Percentiles rank a stretch among this genome's conserved stretches.
phyloP scores from a whole-genome alignment of 2,329 filamentous ascomycete genomes.

The Graphilbum ipis-grandicollis region DNA sequence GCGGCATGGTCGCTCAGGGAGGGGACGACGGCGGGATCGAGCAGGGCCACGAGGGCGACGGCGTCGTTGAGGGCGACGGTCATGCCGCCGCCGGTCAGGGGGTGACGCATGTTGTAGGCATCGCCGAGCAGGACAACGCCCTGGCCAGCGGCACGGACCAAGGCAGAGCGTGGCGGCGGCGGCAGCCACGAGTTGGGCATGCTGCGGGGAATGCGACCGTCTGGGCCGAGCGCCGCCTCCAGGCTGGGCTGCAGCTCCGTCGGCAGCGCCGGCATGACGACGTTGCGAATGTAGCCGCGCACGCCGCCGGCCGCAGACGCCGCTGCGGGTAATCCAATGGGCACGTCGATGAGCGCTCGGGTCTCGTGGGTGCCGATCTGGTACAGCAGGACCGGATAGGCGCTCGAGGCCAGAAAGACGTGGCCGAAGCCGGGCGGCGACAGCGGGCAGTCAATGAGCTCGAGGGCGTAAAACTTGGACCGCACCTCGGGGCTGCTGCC shows the following conservation, averaged over 20 bases:
- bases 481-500: constrained; percentile 48
- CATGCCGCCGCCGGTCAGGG: constrained; percentile 93
- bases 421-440: constrained; percentile 64
- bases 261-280: constrained; percentile 62
- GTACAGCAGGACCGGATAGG: constrained; percentile 71
- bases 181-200: constrained; percentile 97
- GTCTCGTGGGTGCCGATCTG: constrained; percentile 95
- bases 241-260: constrained; percentile 55
- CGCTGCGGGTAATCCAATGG: constrained; percentile 57
- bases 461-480: constrained; percentile 85
- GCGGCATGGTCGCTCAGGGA: constrained; percentile 47
- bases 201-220: constrained; percentile 45
- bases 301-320: constrained; percentile 62
- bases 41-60: constrained; percentile 55
- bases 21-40: constrained; percentile 52
- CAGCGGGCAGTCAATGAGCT: constrained; percentile 74
- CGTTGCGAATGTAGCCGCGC: constrained; percentile 62
- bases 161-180: constrained; percentile 20
- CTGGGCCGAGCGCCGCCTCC: constrained; percentile 47
- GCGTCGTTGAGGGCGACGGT: constrained; percentile 93
- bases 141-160: constrained; percentile 35
- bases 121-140: constrained; percentile 77
- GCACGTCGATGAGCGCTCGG: constrained; percentile 75
- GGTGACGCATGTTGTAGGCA: constrained; percentile 98
- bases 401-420: constrained; percentile 59